These are phyloP conservation scores for Oxyria digyna DNA, from an alignment of 148 eudicot genomes.

Conservation along the genomic window DNA sequence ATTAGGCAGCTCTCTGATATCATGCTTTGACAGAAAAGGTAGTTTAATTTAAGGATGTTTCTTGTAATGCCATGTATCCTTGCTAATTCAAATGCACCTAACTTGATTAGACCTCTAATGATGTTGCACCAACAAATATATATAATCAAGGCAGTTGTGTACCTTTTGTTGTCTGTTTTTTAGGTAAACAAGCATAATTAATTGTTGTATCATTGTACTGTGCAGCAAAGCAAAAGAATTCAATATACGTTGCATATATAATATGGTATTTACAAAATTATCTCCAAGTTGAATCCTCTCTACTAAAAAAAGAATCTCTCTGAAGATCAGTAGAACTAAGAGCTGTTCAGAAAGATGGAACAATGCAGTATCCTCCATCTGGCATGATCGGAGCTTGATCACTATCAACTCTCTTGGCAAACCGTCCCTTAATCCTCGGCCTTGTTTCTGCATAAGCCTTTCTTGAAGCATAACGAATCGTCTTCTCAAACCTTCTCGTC, in stretches of 20 bases:
- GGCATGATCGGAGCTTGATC: conserved; percentile 38
- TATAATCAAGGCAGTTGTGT: no score
- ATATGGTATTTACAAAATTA: background rate
- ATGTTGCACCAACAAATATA: background rate
- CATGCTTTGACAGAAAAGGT: background rate
- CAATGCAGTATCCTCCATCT: conserved; percentile 45
- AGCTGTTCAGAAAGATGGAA: conserved; percentile 31
- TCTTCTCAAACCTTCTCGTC: conserved; percentile 78
- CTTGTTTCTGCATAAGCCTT: conserved; percentile 97
- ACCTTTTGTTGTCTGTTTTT: no score
- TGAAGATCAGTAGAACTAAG: background rate
- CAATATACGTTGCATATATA: background rate
- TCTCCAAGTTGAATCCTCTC: background rate
- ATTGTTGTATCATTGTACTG: background rate
- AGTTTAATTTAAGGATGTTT: background rate
- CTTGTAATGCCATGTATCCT: no score
- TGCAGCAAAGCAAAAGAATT: background rate
- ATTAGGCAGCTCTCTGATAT: background rate
- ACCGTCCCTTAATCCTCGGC: conserved; percentile 90
- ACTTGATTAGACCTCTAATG: background rate
- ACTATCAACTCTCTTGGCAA: conserved; percentile 70
- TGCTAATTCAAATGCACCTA: background rate
- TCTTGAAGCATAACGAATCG: conserved; percentile 91
- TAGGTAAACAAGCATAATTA: no score
- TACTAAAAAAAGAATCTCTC: background rate